phyloP scores from a whole-genome alignment of 257 asterid genomes.

The Sherardia arvensis region DNA sequence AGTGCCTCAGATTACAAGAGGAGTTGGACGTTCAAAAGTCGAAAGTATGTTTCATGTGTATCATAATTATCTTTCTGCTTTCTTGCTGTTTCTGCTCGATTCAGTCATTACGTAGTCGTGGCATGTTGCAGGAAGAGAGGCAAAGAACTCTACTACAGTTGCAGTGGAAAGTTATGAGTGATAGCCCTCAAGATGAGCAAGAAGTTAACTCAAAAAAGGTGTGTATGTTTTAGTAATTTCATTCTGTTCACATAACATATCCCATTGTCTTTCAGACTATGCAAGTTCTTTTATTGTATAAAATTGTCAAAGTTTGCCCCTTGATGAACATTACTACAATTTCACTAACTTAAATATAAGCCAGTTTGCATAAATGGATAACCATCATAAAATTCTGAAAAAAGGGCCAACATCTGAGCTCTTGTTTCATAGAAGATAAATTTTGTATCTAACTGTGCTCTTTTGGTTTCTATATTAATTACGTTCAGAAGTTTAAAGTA shows the following conservation, averaged over 20 bases:
- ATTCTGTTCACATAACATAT: neutral
- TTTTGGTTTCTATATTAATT: neutral
- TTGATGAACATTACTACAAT: neutral
- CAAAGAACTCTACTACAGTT: slow-evolving; percentile 81
- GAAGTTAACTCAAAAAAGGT: slow-evolving; percentile 98
- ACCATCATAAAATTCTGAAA: neutral
- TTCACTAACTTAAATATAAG: neutral
- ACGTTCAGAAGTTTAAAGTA: too few species aligned
- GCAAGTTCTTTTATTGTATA: neutral
- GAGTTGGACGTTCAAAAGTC: slow-evolving; percentile 75
- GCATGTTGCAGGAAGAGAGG: slow-evolving; percentile 70
- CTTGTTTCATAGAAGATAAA: neutral
- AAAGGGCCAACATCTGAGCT: neutral
- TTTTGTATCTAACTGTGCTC: neutral
- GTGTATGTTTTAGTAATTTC: neutral
- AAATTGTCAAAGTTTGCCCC: neutral
- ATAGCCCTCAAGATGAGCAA: slow-evolving; percentile 74
- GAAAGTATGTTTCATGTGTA: slow-evolving; percentile 43
- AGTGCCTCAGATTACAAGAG: slow-evolving; percentile 69
- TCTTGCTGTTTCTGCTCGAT: slow-evolving; percentile 1
- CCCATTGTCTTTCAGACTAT: neutral
- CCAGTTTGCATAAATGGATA: neutral
- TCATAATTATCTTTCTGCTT: neutral
- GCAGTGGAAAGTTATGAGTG: slow-evolving; percentile 95
- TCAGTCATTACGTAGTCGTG: slow-evolving; percentile 13